These are phyloP conservation scores for Paraphaeosphaeria minitans DNA, from an alignment of 2,329 filamentous ascomycete genomes.

Conservation along the genomic window DNA sequence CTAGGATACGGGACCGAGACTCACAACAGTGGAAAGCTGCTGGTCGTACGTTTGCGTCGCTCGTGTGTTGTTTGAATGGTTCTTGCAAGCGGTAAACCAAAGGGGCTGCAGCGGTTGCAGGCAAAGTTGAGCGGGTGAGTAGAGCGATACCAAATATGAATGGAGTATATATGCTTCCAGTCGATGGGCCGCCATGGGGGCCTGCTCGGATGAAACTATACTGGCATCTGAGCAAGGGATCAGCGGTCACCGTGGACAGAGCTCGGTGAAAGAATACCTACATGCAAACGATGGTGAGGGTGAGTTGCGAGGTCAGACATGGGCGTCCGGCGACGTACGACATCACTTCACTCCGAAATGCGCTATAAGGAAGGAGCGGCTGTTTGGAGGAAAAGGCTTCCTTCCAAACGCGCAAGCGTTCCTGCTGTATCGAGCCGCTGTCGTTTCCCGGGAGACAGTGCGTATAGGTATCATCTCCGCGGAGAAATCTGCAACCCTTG, in stretches of 20 bases:
- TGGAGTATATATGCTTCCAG: not conserved
- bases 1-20: not conserved
- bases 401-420: not conserved
- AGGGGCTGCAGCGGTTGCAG: not conserved
- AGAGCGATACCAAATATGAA: not conserved
- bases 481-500: not conserved
- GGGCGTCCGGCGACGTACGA: not conserved
- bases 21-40: not conserved
- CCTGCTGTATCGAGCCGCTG: not conserved
- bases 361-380: not conserved
- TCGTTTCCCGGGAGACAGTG: not conserved
- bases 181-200: not conserved
- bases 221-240: not conserved
- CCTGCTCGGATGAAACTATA: conserved; percentile 1
- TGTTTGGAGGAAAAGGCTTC: not conserved
- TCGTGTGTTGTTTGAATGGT: not conserved
- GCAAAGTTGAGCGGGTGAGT: not conserved
- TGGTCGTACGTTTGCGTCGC: not conserved
- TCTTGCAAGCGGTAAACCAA: not conserved
- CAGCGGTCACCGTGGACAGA: not conserved
- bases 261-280: not conserved
- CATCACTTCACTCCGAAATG: not conserved
- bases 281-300: conserved; percentile 4
- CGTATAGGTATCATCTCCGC: not conserved
- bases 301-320: not conserved